Conservation (phyloP, 2,329 filamentous ascomycete genomes). For the Colletotrichum costaricense region DNA sequence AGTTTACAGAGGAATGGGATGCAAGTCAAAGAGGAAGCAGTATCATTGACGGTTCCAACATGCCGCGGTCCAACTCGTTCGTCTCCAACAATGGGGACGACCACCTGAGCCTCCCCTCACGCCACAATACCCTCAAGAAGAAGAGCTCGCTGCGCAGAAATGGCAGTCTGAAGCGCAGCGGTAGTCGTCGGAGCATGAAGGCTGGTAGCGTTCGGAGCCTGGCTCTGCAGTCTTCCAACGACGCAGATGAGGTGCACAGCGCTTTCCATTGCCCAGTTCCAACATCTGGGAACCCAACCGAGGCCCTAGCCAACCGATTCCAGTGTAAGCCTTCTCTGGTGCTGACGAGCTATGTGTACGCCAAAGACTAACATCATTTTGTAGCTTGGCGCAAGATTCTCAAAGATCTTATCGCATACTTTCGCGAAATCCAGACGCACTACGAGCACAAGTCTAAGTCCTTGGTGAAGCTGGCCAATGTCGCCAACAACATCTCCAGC, state of each 20-base stretch:
- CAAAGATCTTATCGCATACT: conserved; percentile 94
- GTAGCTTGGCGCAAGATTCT: conserved; percentile 93
- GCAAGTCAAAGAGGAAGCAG: conserved; percentile 75
- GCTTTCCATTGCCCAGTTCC: conserved; percentile 92
- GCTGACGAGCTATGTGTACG: not conserved
- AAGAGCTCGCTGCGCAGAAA: conserved; percentile 81
- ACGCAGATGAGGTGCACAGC: conserved; percentile 80
- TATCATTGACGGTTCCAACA: conserved; percentile 62
- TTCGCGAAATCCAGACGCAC: conserved; percentile 88
- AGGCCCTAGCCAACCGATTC: conserved; percentile 87
- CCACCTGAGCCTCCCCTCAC: conserved; percentile 52
- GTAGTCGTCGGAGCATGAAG: conserved; percentile 83
- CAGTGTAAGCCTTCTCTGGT: conserved; percentile 70
- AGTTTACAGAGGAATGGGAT: conserved; percentile 79
- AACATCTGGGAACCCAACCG: conserved; percentile 87
- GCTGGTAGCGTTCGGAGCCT: conserved; percentile 90
- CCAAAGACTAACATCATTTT: not conserved
- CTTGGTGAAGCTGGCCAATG: conserved; percentile 83
- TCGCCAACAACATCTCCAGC: conserved; percentile 82
- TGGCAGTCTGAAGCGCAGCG: conserved; percentile 80
- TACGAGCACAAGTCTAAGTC: conserved; percentile 90
- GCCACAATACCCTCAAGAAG: conserved; percentile 86
- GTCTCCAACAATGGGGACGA: conserved; percentile 62
- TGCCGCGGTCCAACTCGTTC: conserved; percentile 73
- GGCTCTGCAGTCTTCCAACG: conserved; percentile 74